Conservation (phyloP, 1,139 yeast species). For the Scheffersomyces illinoinensis region DNA sequence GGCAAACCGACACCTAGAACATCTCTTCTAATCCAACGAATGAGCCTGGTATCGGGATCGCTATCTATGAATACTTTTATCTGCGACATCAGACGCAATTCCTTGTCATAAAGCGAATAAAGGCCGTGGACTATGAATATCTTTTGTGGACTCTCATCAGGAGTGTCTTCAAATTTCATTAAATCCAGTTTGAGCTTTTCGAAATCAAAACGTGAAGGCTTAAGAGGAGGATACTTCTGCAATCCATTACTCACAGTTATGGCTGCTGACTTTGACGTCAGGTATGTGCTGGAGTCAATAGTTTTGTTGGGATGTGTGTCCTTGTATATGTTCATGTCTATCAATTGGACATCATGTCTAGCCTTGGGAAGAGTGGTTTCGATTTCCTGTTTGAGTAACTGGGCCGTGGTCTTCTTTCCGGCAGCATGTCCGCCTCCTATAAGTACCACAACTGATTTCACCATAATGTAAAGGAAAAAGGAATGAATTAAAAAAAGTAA, state of each 20-base stretch:
- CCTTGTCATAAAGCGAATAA: conserved; percentile 71
- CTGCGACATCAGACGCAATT: conserved; percentile 57
- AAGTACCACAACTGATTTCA: conserved; percentile 42
- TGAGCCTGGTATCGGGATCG: conserved; percentile 81
- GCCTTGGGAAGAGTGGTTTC: conserved; percentile 12
- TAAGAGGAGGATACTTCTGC: conserved; percentile 21
- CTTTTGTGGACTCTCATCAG: conserved; percentile 19
- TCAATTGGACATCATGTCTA: conserved; percentile 30
- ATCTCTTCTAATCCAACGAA: conserved; percentile 65
- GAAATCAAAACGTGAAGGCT: conserved; percentile 45
- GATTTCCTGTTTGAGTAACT: conserved; percentile 30
- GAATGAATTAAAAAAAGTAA: neutral
- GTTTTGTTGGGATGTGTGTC: conserved; percentile 8
- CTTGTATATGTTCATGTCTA: conserved; percentile 26
- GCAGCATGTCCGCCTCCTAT: conserved; percentile 80
- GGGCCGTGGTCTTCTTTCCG: conserved; percentile 53
- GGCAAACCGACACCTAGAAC: conserved; percentile 21
- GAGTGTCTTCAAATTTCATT: conserved; percentile 8
- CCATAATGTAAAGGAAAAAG: neutral
- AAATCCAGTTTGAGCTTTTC: conserved; percentile 20
- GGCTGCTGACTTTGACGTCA: conserved; percentile 29
- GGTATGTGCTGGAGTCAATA: conserved; percentile 15
- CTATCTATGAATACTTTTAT: conserved; percentile 80
- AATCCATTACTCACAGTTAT: conserved; percentile 27
- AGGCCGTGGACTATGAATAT: conserved; percentile 72